Base-by-base conservation (phyloP, 2,329 filamentous ascomycete genomes). In the Septoria petroselini region DNA sequence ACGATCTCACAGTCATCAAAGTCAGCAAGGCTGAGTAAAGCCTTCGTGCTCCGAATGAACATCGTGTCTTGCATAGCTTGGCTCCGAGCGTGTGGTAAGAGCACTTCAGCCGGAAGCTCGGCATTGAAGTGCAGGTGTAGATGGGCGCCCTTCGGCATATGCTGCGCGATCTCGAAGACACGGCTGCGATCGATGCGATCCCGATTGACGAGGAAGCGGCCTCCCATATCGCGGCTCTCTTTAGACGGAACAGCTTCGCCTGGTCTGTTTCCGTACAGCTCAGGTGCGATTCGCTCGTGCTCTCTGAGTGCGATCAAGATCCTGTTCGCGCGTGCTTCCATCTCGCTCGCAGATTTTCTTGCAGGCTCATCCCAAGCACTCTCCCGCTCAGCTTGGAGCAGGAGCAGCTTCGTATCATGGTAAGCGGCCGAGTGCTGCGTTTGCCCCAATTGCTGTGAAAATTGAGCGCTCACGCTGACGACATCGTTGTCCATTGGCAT, bases 71-170 rank as follows among this genome's bases (percentile, higher is more conserved):
- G 41, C 38, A 83, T 80, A 4, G 65, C 35, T 11, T 44, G 9
- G 8, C 30, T 48, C 8, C 70, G 65, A 54, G 72, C 71, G 73
- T 78, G 57, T 72, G 79, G 58, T 73, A 89, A 72, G 15, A 89
- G 71, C 4, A 82, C 74, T 1, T 72, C 65, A 7, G 85, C 83
- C 11, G 74, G 71, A 3, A 89, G 71, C 53, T 85, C 86, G n/a
- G 85, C 78, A 64, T 89, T 90, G 73, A 87, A 89, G 66, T 90
- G 86, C 18, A 88, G 78, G 65, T 90, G 86, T 18, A 89, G 72
- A 63, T 89, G 83, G 0, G 78, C 78, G 2, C 85, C 86, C 66
- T 90, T 90, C 34, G 86, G 86, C 73, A 86, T 78, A 49, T 66
- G 63, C 25, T 70, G 71, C 4, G 82, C 78, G 19, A 85, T 75